Conservation (phyloP, 352 stramenopile genomes). For the Phytophthora hybrid region DNA sequence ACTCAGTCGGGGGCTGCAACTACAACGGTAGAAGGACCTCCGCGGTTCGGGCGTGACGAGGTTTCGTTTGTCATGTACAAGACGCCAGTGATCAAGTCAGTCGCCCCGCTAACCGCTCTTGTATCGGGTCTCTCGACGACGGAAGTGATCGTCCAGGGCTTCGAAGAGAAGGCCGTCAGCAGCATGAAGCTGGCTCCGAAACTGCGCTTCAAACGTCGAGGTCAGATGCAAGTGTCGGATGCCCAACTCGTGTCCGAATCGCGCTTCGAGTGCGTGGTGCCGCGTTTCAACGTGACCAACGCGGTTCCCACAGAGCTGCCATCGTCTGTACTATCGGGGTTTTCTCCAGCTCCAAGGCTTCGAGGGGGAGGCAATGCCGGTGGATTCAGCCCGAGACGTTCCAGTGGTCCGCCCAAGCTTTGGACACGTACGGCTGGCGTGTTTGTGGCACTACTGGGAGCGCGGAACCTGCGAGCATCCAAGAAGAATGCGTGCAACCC, state of each 20-base stretch:
- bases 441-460: constrained; percentile 60
- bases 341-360: constrained; percentile 20
- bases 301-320: constrained; percentile 51
- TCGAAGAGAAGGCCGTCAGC: constrained; percentile 61
- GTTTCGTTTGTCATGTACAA: constrained; percentile 81
- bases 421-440: constrained; percentile 63
- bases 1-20: background rate
- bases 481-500: constrained; percentile 83
- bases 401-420: constrained; percentile 41
- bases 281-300: constrained; percentile 68
- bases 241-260: constrained; percentile 50
- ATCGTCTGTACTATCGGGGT: constrained; percentile 12
- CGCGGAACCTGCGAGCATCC: constrained; percentile 53
- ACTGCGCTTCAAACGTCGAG: constrained; percentile 67
- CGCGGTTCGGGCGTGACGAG: constrained; percentile 69
- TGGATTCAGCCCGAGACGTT: constrained; percentile 11
- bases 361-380: constrained; percentile 13
- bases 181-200: constrained; percentile 57
- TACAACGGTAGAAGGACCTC: background rate
- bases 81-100: constrained; percentile 58
- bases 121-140: constrained; percentile 58
- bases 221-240: constrained; percentile 80
- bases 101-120: constrained; percentile 50
- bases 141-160: constrained; percentile 67
- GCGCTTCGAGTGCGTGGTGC: constrained; percentile 60